Evolutionary conservation across 805 yeast genomes (phyloP), one percentile per base, ranked within the genome.

Genomic region (Saturnispora ahearnii): DNA sequence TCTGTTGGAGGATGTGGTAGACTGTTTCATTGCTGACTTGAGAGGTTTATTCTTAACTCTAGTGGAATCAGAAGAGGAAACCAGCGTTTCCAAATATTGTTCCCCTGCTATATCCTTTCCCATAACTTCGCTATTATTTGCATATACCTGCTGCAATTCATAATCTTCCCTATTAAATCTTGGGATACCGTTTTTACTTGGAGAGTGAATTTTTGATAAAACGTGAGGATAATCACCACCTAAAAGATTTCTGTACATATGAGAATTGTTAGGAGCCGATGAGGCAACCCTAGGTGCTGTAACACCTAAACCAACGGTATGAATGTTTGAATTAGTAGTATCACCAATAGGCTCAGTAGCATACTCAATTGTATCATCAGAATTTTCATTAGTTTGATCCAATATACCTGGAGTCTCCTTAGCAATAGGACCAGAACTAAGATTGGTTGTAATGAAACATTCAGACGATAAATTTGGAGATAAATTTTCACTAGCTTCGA

Each of bases 241-340:
- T n/a, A 49, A 21, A 40, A 53, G 29, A 21, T 52, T 50, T 31
- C 57, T 51, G 38, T 54, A 54, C 32, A 51, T 41, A 30, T 54
- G 57, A 5, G 33, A 36, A 38, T 47, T 24, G 41, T 29, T 30
- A 2, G 40, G 3, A 38, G 29, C 18, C 15, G 10, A 41, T 3
- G 13, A 3, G 9, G 28, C n/a, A n/a, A 13, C 22, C 12, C 41
- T 44, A 15, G 18, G 10, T 4, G 49, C 5, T 8, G 30, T 13
- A 18, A 48, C 43, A 15, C 46, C 46, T 24, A 48, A 34, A 5
- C 46, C 46, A 18, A 24, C 12, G 7, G 15, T 12, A 21, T n/a
- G 21, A 26, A 31, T 18, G 8, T 30, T 8, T 13, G 45, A 9
- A 38, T 11, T 12, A 3, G 18, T 13, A 12, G 2, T 22, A 38